Percentiles rank a stretch among this genome's conserved stretches.
Evolutionary conservation across 805 yeast genomes (phyloP).

Genomic region (Kazachstania bromeliacearum): DNA sequence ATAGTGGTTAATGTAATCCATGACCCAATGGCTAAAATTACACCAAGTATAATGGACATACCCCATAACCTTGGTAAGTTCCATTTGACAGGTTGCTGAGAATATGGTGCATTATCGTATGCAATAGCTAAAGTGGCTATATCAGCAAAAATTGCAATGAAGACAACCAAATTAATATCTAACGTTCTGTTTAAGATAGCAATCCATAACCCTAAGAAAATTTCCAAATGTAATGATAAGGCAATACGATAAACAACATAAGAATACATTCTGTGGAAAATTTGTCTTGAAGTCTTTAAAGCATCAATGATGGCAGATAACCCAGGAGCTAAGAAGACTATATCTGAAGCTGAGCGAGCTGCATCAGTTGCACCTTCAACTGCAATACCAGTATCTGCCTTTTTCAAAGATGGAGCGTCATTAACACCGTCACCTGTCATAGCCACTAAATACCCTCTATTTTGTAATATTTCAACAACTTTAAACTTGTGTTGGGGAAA

Average conservation of each 20-base stretch:
- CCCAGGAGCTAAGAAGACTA: slow-evolving; percentile 93
- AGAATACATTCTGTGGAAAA: slow-evolving; percentile 98
- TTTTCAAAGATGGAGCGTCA: slow-evolving; percentile 95
- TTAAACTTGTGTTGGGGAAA: slow-evolving; percentile 97
- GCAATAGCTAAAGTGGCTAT: slow-evolving; percentile 96
- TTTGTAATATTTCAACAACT: slow-evolving; percentile 90
- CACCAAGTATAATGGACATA: slow-evolving; percentile 83
- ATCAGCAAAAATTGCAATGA: slow-evolving; percentile 95
- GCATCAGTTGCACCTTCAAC: slow-evolving; percentile 98
- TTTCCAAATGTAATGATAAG: slow-evolving; percentile 86
- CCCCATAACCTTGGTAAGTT: slow-evolving; percentile 96
- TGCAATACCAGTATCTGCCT: slow-evolving; percentile 94
- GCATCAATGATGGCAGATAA: slow-evolving; percentile 91
- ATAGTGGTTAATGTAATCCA: slow-evolving; percentile 93
- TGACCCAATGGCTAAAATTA: slow-evolving; percentile 79
- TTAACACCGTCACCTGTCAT: slow-evolving; percentile 99
- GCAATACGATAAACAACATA: slow-evolving; percentile 98
- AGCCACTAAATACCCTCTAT: slow-evolving; percentile 95
- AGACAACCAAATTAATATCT: slow-evolving; percentile 85
- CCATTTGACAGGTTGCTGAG: slow-evolving; percentile 91
- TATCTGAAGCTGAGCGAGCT: slow-evolving; percentile 95
- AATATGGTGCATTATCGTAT: slow-evolving; percentile 94
- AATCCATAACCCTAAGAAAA: slow-evolving; percentile 94
- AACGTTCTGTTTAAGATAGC: slow-evolving; percentile 82
- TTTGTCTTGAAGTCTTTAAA: slow-evolving; percentile 88